These are phyloP conservation scores for Aureobasidium sp. DNA, from an alignment of 2,329 filamentous ascomycete genomes.

Conservation along the genomic window DNA sequence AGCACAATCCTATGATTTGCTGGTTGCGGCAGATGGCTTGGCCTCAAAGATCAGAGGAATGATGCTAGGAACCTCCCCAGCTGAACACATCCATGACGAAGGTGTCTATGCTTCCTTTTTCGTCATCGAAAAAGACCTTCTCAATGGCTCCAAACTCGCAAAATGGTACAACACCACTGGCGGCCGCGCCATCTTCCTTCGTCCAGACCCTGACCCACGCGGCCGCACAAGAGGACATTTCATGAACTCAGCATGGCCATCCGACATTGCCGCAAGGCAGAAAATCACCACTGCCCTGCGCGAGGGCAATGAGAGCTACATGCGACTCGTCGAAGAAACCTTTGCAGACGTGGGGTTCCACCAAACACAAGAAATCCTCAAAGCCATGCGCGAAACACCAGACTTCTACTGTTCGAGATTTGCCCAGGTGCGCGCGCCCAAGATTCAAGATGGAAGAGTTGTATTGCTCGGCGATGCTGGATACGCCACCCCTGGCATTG, in stretches of 20 bases:
- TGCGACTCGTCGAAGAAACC: constrained; percentile 25
- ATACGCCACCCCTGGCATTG: constrained; percentile 30
- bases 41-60: constrained; percentile 43
- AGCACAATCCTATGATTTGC: constrained; percentile 38
- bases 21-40: constrained; percentile 45
- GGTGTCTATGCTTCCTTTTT: constrained; percentile 41
- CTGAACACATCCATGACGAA: constrained; percentile 33
- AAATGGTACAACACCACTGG: constrained; percentile 33
- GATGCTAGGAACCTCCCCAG: constrained; percentile 34
- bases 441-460: constrained; percentile 29
- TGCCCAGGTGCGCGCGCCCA: constrained; percentile 30
- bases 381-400: constrained; percentile 18
- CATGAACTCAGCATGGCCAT: constrained; percentile 32
- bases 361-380: constrained; percentile 15
- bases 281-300: constrained; percentile 37
- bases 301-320: constrained; percentile 31
- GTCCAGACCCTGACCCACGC: constrained; percentile 28
- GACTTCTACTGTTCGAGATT: constrained; percentile 26
- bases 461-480: constrained; percentile 38
- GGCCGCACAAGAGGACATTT: constrained; percentile 27
- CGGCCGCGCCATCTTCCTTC: constrained; percentile 34
- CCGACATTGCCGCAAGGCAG: constrained; percentile 24
- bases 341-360: constrained; percentile 18
- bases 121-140: constrained; percentile 34
- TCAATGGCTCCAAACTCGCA: constrained; percentile 33